Evolutionary conservation across 2,329 filamentous ascomycete species (phyloP).

Genomic region (Cladosporium sp.): DNA sequence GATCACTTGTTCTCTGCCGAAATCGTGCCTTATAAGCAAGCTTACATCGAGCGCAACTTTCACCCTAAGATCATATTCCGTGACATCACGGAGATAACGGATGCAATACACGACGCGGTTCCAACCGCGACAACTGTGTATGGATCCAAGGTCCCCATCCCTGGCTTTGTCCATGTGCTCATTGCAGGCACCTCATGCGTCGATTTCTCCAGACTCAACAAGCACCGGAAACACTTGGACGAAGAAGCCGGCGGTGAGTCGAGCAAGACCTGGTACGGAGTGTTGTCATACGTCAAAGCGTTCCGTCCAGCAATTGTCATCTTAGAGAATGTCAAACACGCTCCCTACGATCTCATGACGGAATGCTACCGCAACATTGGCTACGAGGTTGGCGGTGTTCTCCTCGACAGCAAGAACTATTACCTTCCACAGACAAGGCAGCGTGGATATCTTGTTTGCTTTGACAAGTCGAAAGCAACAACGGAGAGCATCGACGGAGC

Average conservation of each 20-base stretch:
- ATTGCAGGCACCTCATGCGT: conserved; percentile 76
- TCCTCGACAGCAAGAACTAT: conserved; percentile 69
- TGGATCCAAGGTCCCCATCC: conserved; percentile 61
- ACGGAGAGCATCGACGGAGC: neutral
- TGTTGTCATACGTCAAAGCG: conserved; percentile 58
- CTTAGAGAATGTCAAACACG: conserved; percentile 68
- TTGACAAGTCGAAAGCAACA: conserved; percentile 35
- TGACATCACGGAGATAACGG: conserved; percentile 47
- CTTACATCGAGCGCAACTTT: conserved; percentile 52
- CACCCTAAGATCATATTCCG: conserved; percentile 45
- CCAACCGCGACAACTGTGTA: conserved; percentile 61
- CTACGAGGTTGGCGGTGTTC: conserved; percentile 56
- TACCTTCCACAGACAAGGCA: conserved; percentile 66
- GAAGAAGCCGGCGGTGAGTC: conserved; percentile 61
- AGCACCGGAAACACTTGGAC: conserved; percentile 52
- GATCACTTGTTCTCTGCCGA: conserved; percentile 51
- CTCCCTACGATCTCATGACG: conserved; percentile 59
- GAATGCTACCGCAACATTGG: conserved; percentile 50
- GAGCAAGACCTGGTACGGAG: conserved; percentile 63
- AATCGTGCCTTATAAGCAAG: conserved; percentile 50
- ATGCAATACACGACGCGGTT: conserved; percentile 26
- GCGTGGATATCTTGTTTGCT: conserved; percentile 51
- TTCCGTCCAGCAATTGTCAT: conserved; percentile 66
- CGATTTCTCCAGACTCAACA: conserved; percentile 71
- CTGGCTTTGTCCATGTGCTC: conserved; percentile 62